Conservation (phyloP, 164 flowering plant species). For the Taxillus chinensis region DNA sequence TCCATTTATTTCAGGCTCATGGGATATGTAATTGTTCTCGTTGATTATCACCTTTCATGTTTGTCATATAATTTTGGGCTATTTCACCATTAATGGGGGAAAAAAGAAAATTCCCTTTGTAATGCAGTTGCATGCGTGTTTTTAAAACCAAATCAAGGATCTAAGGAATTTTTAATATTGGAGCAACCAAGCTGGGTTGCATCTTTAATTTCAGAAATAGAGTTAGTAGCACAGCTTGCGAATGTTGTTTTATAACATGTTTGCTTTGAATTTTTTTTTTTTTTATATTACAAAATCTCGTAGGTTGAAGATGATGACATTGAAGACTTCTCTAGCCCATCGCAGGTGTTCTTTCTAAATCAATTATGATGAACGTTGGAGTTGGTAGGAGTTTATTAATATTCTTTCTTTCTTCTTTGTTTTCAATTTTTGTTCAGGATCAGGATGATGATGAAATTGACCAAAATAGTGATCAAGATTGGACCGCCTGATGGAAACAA, state of each 20-base stretch:
- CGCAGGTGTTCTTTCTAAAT: slow-evolving; percentile 28
- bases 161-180: too few species aligned
- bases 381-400: neutral
- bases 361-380: neutral
- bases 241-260: neutral
- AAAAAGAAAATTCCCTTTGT: too few species aligned
- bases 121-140: too few species aligned
- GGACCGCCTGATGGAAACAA: slow-evolving; percentile 25
- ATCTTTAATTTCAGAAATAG: neutral
- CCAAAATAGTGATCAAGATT: slow-evolving; percentile 22
- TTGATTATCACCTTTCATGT: too few species aligned
- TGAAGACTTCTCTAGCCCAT: slow-evolving; percentile 44
- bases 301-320: slow-evolving; percentile 53
- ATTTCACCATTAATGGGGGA: too few species aligned
- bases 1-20: too few species aligned
- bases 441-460: slow-evolving; percentile 44
- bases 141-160: too few species aligned
- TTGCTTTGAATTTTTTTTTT: neutral
- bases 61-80: too few species aligned
- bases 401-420: neutral
- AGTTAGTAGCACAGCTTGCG: neutral
- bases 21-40: too few species aligned
- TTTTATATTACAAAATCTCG: slow-evolving; percentile 9
- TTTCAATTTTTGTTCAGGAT: slow-evolving; percentile 23
- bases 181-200: neutral